Conservation (phyloP, 257 asterid species). For the Solanum pimpinellifolium region DNA sequence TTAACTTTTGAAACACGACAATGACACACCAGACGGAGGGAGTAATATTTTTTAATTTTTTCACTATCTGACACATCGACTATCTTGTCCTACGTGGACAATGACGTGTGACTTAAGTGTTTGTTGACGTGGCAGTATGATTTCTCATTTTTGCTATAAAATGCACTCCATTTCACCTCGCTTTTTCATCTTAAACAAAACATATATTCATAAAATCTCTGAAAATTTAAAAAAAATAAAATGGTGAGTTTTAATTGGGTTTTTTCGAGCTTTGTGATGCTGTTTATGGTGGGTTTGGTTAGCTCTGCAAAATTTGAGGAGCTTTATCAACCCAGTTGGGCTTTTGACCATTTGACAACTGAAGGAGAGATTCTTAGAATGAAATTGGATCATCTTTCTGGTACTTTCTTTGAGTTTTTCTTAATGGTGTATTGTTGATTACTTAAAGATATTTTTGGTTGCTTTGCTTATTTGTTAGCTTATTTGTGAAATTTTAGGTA, state of each 20-base stretch:
- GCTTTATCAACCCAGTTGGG: conserved; percentile 66
- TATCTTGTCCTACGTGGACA: conserved; percentile 26
- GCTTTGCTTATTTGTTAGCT: background rate
- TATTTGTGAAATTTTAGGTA: conserved; percentile 25
- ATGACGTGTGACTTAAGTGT: background rate
- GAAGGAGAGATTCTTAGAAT: conserved; percentile 61
- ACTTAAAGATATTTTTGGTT: background rate
- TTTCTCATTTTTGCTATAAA: conserved; percentile 41
- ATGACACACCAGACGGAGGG: too few relatives aligned
- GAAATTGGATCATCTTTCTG: conserved; percentile 66
- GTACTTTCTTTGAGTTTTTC: conserved; percentile 10
- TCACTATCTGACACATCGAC: background rate
- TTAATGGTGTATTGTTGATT: background rate
- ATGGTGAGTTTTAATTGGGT: background rate
- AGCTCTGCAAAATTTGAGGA: conserved; percentile 43
- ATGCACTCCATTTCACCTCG: background rate
- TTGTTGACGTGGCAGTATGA: conserved; percentile 26
- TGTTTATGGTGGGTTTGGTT: conserved; percentile 14
- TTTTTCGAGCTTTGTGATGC: background rate
- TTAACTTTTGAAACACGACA: fast-evolving
- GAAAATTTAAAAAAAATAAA: background rate
- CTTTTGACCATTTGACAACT: conserved; percentile 49
- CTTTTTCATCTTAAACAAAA: background rate
- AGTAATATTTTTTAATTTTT: background rate
- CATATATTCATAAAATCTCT: background rate